Percentiles rank a stretch among this genome's conserved stretches.
These are phyloP conservation scores for Aspergillus cristatus DNA, from an alignment of 495 filamentous ascomycete species.

Conservation along the genomic window DNA sequence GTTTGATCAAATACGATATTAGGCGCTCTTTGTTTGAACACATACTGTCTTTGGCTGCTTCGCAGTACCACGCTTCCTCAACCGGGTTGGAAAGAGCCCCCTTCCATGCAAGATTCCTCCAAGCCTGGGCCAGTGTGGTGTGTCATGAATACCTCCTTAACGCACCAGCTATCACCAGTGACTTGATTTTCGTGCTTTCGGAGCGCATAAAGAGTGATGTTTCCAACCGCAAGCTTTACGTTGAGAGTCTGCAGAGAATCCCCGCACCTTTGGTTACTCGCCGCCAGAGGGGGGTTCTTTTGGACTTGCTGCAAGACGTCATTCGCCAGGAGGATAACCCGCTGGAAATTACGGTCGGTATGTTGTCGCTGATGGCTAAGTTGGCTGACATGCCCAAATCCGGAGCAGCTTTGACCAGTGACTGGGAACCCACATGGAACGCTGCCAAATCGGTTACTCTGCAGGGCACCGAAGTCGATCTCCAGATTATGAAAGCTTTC, in stretches of 20 bases:
- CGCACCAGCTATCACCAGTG: conserved; percentile 24
- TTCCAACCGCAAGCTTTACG: conserved; percentile 22
- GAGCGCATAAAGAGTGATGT: conserved; percentile 23
- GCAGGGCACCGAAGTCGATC: conserved; percentile 26
- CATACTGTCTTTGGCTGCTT: conserved; percentile 28
- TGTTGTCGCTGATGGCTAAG: conserved; percentile 36
- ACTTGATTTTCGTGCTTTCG: conserved; percentile 27
- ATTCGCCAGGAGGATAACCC: conserved; percentile 21
- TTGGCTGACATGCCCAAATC: conserved; percentile 35
- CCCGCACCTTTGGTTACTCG: conserved; percentile 29
- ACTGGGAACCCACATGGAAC: conserved; percentile 34
- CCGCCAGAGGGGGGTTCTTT: conserved; percentile 24
- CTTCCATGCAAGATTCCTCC: conserved; percentile 25
- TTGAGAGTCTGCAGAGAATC: conserved; percentile 35
- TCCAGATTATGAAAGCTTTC: conserved; percentile 36
- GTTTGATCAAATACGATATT: conserved; percentile 15
- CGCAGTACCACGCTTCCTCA: conserved; percentile 21
- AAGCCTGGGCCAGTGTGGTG: conserved; percentile 34
- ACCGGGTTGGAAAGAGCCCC: conserved; percentile 21
- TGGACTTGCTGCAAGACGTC: conserved; percentile 29
- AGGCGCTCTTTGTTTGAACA: conserved; percentile 25
- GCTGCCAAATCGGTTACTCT: conserved; percentile 28
- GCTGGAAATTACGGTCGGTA: conserved; percentile 21
- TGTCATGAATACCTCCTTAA: conserved; percentile 38
- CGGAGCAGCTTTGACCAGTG: conserved; percentile 25